Base-by-base conservation (phyloP, 108 stramenopile genomes). In the Pseudonitzschia delicatissima region DNA sequence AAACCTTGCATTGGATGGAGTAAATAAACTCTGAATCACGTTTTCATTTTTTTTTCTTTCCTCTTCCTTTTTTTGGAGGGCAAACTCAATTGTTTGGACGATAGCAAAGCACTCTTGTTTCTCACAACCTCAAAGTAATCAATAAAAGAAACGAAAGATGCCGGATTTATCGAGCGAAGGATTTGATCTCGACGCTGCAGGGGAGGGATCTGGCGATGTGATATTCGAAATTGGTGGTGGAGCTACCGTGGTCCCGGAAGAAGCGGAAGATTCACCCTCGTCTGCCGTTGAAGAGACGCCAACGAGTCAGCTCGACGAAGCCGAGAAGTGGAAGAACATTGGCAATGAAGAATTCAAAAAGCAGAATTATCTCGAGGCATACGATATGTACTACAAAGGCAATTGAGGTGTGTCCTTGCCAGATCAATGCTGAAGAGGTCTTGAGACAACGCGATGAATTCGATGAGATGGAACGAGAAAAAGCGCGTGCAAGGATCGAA, bases 341-440 rank as follows among this genome's bases (percentile, higher is more conserved):
- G 94, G 94, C 15, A 95, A 95, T 63, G 74, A 69, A 31, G 70
- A 82, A n/a, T 95, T 89, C 77, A 73, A 82, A 23, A 35, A 48
- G 9, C 69, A 77, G 15, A 74, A 83, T 39, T 90, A 86, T 57
- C 64, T 84, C 37, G 86, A 85, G 45, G 94, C 94, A n/a, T 77
- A 77, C 40, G 91, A 92, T 67, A 62, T 72, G 31, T 95, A 95
- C 66, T n/a, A 86, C 87, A 0, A 76, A 87, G n/a, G 94, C 94
- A 7, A 92, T 95, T 64, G 82, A 87, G 17, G 83, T 77, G 7
- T 82, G 79, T 68, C 88, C 87, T 8, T 71, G 70, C 34, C 69
- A 53, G 53, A 65, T 72, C 13, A 80, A 62, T 5, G 88, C 72
- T 4, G 55, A 58, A 20, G 85, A 87, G 32, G 66, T 89, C 23